Base-by-base conservation (phyloP, 2,329 filamentous ascomycete species). In the Macrophomina tecta region DNA sequence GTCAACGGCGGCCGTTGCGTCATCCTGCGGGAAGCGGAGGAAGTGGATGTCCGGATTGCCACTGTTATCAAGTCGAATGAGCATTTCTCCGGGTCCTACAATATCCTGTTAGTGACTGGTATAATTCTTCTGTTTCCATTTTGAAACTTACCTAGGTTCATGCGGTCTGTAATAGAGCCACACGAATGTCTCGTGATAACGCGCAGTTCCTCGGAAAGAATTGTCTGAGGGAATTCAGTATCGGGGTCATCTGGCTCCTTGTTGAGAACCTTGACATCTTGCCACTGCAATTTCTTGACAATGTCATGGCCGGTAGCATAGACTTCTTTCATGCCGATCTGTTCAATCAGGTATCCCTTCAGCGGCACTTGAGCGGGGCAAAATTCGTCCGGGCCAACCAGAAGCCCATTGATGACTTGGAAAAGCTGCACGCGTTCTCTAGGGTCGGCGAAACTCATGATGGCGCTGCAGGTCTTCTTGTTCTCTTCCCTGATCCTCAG, bases 91-190 rank as follows among this genome's bases (percentile, higher is more conserved):
- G 58, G 79, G 75, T 16, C 74, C 79, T 80, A 45, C 56, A 23
- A 2, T 51, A 73, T 75, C 78, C 40, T 63, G n/a, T 2, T 18
- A 60, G 68, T n/a, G 69, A 42, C 32, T 53, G 3, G 8, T 18
- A 38, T 34, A 7, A 36, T 12, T 8, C 12, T 18, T 38, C 6
- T 12, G 9, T 18, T 64, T 38, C 1, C 36, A 12, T 5, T 34
- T 14, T 14, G 4, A 38, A 30, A 68, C 79, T 76, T 79, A 83
- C 84, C 83, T 64, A 96, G 84, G 71, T 97, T 97, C 74, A 97
- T 84, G 45, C 93, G 87, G 78, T 97, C 94, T 1, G 91, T 92
- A 16, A 96, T 82, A 49, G 89, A 92, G 58, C 93, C 92, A 70
- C 90, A 88, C 68, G 90, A 87, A 70, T 91, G 92, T 67, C 93